These are phyloP conservation scores for Ormosia emarginata DNA, from an alignment of 306 rosid species.

Conservation along the genomic window DNA sequence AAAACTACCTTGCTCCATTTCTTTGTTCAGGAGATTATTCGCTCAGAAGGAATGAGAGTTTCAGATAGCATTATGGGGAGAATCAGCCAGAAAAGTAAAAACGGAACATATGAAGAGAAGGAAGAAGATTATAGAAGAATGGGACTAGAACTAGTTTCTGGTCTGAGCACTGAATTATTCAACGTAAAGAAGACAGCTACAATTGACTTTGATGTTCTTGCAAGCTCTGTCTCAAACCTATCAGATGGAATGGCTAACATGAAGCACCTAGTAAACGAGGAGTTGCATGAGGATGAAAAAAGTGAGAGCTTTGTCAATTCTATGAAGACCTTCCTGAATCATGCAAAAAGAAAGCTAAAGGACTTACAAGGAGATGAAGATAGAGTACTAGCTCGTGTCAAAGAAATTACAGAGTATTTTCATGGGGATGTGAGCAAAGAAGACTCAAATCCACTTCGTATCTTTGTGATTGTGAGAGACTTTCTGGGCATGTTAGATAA, in stretches of 20 bases:
- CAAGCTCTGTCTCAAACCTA: slow-evolving; percentile 60
- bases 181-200: slow-evolving; percentile 88
- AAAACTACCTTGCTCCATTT: slow-evolving; percentile 90
- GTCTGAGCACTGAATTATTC: slow-evolving; percentile 80
- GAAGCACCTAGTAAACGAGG: slow-evolving; percentile 36
- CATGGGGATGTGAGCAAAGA: slow-evolving; percentile 90
- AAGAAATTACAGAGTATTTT: slow-evolving; percentile 82
- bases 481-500: slow-evolving; percentile 84
- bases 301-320: slow-evolving; percentile 37
- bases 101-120: slow-evolving; percentile 59
- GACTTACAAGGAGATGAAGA: slow-evolving; percentile 70
- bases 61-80: slow-evolving; percentile 95
- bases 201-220: slow-evolving; percentile 78
- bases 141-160: slow-evolving; percentile 88
- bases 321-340: slow-evolving; percentile 47
- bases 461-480: slow-evolving; percentile 93
- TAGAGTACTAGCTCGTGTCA: slow-evolving; percentile 58
- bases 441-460: slow-evolving; percentile 70
- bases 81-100: slow-evolving; percentile 60
- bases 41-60: slow-evolving; percentile 76
- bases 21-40: slow-evolving; percentile 83
- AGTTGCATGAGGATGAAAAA: slow-evolving; percentile 38
- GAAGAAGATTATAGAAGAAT: slow-evolving; percentile 80
- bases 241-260: slow-evolving; percentile 56
- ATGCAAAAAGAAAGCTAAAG: slow-evolving; percentile 50